Conservation (phyloP, 2,329 filamentous ascomycete genomes). For the Immersiporthe knoxdaviesiana region DNA sequence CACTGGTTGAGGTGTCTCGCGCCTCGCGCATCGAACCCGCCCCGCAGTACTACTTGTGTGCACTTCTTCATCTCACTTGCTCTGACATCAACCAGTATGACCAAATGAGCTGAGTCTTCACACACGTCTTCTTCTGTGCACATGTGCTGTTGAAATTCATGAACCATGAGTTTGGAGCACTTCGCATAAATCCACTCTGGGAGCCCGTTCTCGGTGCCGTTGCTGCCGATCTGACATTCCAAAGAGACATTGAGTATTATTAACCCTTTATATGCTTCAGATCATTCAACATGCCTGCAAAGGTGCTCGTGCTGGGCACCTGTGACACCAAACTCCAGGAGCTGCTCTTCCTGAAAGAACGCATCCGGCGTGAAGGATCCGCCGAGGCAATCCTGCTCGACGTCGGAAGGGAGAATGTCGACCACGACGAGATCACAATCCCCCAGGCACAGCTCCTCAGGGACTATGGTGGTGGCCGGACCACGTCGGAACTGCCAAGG, state of each 20-base stretch:
- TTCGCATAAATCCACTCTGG: not conserved
- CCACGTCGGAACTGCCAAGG: constrained; percentile 48
- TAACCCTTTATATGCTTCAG: not conserved
- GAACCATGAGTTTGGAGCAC: not conserved
- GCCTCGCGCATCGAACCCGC: not conserved
- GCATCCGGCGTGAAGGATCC: constrained; percentile 41
- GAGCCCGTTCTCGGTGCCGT: not conserved
- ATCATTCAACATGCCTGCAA: constrained; percentile 32
- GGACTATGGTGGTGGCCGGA: constrained; percentile 36
- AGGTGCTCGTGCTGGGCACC: constrained; percentile 62
- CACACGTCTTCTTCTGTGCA: not conserved
- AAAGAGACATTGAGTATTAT: not conserved
- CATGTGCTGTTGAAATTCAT: not conserved
- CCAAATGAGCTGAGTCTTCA: no score
- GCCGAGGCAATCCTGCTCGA: constrained; percentile 38
- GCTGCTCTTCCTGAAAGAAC: constrained; percentile 55
- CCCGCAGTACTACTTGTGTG: constrained; percentile 21
- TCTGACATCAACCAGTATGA: not conserved
- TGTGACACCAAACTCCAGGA: constrained; percentile 68
- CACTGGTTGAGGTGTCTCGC: not conserved
- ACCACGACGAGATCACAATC: constrained; percentile 52
- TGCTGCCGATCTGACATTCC: not conserved
- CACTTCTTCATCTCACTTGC: not conserved
- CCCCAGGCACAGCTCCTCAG: constrained; percentile 47
- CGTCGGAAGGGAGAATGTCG: constrained; percentile 51